These are phyloP conservation scores for Pisolithus marmoratus DNA, from an alignment of 768 basidiomycete genomes.

Conservation along the genomic window DNA sequence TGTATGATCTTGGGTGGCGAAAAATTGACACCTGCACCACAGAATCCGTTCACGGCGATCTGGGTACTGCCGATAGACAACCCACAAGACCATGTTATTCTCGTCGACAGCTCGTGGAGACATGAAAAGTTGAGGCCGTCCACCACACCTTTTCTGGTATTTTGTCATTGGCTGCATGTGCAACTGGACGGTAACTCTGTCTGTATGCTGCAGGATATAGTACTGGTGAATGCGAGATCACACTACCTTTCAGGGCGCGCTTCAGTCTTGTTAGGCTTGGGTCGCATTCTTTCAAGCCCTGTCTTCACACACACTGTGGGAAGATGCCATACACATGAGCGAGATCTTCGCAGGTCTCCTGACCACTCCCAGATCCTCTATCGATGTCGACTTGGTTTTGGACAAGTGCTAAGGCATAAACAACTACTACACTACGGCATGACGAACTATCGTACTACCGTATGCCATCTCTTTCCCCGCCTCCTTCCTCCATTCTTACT, in stretches of 20 bases:
- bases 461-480: too few relatives aligned
- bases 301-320: conserved; percentile 32
- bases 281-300: conserved; percentile 78
- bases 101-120: conserved; percentile 68
- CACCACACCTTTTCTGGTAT: conserved; percentile 65
- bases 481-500: too few relatives aligned
- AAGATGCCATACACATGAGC: conserved; percentile 31
- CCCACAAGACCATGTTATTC: conserved; percentile 67
- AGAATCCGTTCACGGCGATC: conserved; percentile 98
- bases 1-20: too few relatives aligned
- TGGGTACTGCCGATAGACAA: conserved; percentile 90
- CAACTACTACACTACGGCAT: too few relatives aligned
- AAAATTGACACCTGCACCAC: conserved; percentile 91
- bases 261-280: conserved; percentile 64
- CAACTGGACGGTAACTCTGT: conserved; percentile 60
- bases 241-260: background rate
- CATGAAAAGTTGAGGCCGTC: conserved; percentile 45
- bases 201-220: conserved; percentile 83
- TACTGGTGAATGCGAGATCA: conserved; percentile 48
- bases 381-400: conserved; percentile 8
- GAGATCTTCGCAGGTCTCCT: conserved; percentile 62
- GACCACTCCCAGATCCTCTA: background rate
- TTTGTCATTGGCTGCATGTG: conserved; percentile 72
- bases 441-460: too few relatives aligned
- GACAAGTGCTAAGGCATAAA: too few relatives aligned